These are phyloP conservation scores for Saturnispora besseyi DNA, from an alignment of 805 yeast genomes.

Conservation along the genomic window DNA sequence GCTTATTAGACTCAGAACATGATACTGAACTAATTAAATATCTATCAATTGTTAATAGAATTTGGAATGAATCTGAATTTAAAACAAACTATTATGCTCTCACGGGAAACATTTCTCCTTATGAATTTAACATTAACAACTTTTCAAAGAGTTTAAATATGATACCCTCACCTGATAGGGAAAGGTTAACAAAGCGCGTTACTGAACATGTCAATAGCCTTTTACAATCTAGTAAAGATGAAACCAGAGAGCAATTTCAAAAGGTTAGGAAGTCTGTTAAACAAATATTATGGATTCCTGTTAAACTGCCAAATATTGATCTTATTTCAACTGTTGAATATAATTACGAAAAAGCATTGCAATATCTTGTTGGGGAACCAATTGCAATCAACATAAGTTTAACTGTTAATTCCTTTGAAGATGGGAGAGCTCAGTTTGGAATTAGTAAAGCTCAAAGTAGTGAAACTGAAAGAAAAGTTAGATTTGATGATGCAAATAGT, in stretches of 20 bases:
- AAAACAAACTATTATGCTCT: slow-evolving; percentile 25
- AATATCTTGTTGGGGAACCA: slow-evolving; percentile 55
- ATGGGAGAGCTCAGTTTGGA: neutral
- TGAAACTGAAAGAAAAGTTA: slow-evolving; percentile 23
- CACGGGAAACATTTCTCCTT: slow-evolving; percentile 14
- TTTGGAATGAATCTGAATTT: slow-evolving; percentile 18
- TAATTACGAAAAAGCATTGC: slow-evolving; percentile 31
- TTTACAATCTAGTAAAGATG: neutral
- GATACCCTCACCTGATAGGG: slow-evolving; percentile 13
- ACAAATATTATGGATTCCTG: slow-evolving; percentile 35
- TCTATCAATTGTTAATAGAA: slow-evolving; percentile 11
- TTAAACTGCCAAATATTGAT: slow-evolving; percentile 53
- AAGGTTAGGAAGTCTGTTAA: slow-evolving; percentile 2
- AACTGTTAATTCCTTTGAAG: slow-evolving; percentile 17
- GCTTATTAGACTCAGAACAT: neutral
- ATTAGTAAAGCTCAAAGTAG: slow-evolving; percentile 4
- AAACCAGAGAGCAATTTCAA: slow-evolving; percentile 9
- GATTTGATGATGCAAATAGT: slow-evolving; percentile 14
- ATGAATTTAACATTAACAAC: slow-evolving; percentile 10
- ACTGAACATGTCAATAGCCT: slow-evolving; percentile 10
- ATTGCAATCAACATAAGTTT: slow-evolving; percentile 38
- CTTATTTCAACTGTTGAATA: slow-evolving; percentile 52
- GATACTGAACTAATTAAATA: slow-evolving; percentile 17
- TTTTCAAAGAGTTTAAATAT: slow-evolving; percentile 7
- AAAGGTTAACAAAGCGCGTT: slow-evolving; percentile 10